Conservation (phyloP, 257 asterid species). For the Parsonsia alboflavescens region DNA sequence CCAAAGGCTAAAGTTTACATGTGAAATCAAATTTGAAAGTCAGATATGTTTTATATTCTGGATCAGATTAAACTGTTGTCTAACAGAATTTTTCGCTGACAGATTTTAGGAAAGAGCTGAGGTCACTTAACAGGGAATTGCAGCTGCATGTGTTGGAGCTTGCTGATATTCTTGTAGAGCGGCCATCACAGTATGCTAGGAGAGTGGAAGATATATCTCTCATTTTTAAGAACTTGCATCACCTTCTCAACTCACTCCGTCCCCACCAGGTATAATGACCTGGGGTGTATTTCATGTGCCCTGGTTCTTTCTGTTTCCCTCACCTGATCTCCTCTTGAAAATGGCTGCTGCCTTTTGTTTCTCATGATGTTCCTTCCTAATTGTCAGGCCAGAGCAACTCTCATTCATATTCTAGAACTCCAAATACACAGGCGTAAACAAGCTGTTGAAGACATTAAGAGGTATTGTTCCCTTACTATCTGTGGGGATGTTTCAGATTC, state of each 20-base stretch:
- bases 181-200: constrained; percentile 96
- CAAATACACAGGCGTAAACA: constrained; percentile 88
- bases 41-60: not conserved
- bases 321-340: not conserved
- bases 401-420: constrained; percentile 88
- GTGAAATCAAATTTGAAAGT: not conserved
- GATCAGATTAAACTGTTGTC: not conserved
- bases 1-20: not conserved
- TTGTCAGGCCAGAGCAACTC: constrained; percentile 92
- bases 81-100: constrained; percentile 20
- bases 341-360: constrained; percentile 6
- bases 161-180: constrained; percentile 88
- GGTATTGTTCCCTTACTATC: constrained; percentile 32
- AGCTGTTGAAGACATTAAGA: constrained; percentile 95
- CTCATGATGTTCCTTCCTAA: constrained; percentile 3
- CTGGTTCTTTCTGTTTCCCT: not conserved
- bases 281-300: not conserved
- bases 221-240: constrained; percentile 84
- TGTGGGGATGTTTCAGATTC: not conserved
- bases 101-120: constrained; percentile 91
- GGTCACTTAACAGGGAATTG: constrained; percentile 82
- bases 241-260: constrained; percentile 88
- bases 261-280: constrained; percentile 82
- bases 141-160: constrained; percentile 89
- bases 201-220: constrained; percentile 94